A percentile compares a stretch with the other conserved stretches of the same genome.
These are phyloP conservation scores for Vanderwaltozyma verrucispora DNA, from an alignment of 805 yeast species.

Conservation along the genomic window DNA sequence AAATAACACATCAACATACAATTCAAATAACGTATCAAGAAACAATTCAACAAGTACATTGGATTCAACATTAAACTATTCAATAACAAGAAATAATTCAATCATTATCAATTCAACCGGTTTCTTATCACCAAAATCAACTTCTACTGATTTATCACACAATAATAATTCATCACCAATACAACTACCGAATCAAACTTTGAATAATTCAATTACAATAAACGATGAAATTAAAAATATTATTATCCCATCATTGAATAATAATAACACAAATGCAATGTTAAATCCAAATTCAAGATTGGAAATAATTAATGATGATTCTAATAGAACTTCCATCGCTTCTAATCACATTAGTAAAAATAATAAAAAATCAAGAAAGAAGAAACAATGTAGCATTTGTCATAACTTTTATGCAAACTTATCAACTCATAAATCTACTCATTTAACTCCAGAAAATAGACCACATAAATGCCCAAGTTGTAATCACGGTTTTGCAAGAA, in stretches of 20 bases:
- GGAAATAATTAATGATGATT: no score
- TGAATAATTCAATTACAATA: background rate
- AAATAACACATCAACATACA: background rate
- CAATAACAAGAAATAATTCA: background rate
- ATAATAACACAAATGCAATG: background rate
- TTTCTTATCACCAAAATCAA: background rate
- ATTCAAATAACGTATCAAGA: background rate
- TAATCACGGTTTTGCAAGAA: slow-evolving; percentile 75
- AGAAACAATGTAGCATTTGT: slow-evolving; percentile 66
- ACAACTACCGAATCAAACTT: no score
- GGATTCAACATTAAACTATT: background rate
- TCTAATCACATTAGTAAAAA: no score
- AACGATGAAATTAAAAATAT: background rate
- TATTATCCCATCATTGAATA: background rate
- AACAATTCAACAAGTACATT: background rate
- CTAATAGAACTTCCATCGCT: no score
- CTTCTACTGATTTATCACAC: background rate
- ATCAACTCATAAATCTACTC: slow-evolving; percentile 77
- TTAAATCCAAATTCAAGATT: no score
- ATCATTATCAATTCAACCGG: background rate
- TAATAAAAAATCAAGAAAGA: slow-evolving; percentile 39
- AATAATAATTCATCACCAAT: background rate
- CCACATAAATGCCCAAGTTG: slow-evolving; percentile 76
- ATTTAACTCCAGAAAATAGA: slow-evolving; percentile 55
- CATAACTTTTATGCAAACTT: slow-evolving; percentile 60